A percentile compares a stretch with the other conserved stretches of the same genome.
These are phyloP conservation scores for Kokia cookei DNA, from an alignment of 441 rosid genomes.

Conservation along the genomic window DNA sequence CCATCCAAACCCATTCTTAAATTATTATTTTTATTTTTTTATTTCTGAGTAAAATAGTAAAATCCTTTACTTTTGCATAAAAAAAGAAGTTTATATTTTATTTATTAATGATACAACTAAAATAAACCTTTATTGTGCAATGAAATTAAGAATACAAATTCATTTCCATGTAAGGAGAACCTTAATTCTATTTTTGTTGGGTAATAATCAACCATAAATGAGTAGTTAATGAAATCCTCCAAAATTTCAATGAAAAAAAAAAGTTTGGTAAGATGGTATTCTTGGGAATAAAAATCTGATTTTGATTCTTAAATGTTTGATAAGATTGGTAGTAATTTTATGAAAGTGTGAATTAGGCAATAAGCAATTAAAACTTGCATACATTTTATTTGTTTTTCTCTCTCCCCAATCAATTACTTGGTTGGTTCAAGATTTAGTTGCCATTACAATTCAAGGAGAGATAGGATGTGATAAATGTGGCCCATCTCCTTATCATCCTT, in stretches of 20 bases:
- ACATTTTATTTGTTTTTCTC: not conserved
- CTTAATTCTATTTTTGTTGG: not conserved
- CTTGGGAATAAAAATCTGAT: not conserved
- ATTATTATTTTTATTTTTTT: too few relatives aligned
- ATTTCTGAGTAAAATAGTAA: too few relatives aligned
- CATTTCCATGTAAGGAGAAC: not conserved
- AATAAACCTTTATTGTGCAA: not conserved
- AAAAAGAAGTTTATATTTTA: too few relatives aligned
- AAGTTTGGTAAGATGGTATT: not conserved
- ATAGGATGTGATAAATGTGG: not conserved
- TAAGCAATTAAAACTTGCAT: not conserved
- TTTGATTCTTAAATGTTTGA: not conserved
- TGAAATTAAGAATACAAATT: not conserved
- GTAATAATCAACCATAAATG: not conserved
- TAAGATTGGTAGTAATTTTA: not conserved
- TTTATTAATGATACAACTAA: too few relatives aligned
- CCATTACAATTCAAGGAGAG: not conserved
- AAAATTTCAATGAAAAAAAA: not conserved
- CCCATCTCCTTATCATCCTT: constrained; percentile 3
- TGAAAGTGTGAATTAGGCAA: not conserved
- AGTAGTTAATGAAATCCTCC: not conserved
- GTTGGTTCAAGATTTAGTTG: constrained; percentile 6
- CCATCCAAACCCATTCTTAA: too few relatives aligned
- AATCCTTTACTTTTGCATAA: too few relatives aligned
- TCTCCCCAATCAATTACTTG: not conserved